Evolutionary conservation across 2,329 filamentous ascomycete genomes (phyloP).

Genomic region (Aspergillus piperis): DNA sequence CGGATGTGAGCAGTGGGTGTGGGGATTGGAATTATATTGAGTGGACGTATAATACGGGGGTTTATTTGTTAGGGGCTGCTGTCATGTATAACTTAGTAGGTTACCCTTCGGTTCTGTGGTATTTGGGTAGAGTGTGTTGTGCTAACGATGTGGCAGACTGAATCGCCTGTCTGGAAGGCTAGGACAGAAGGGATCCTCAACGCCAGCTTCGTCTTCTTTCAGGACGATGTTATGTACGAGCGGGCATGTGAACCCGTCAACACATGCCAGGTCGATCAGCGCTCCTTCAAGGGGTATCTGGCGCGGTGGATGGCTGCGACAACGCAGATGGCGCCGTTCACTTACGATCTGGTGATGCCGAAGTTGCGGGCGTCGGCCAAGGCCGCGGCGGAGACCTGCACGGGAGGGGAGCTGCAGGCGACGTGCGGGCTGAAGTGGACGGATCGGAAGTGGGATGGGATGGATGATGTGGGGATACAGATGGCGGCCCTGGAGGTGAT

Average conservation of each 20-base stretch:
- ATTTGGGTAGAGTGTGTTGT: no score
- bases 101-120: no score
- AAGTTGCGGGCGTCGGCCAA: constrained; percentile 56
- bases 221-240: constrained; percentile 58
- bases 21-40: constrained; percentile 53
- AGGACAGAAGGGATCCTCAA: constrained; percentile 57
- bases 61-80: constrained; percentile 58
- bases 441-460: constrained; percentile 38
- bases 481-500: constrained; percentile 42
- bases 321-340: constrained; percentile 60
- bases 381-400: constrained; percentile 58
- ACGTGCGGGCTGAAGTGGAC: constrained; percentile 48
- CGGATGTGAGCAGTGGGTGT: constrained; percentile 55
- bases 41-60: constrained; percentile 61
- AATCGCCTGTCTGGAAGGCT: constrained; percentile 53
- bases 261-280: constrained; percentile 64
- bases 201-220: constrained; percentile 54
- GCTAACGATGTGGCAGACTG: constrained; percentile 25
- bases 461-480: constrained; percentile 42
- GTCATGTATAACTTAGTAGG: constrained; percentile 58
- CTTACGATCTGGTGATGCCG: constrained; percentile 52
- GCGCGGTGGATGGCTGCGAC: constrained; percentile 61
- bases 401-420: constrained; percentile 44
- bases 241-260: constrained; percentile 58
- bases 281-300: constrained; percentile 67